These are phyloP conservation scores for Maudiozyma barnettii DNA, from an alignment of 805 yeast species.

Conservation along the genomic window DNA sequence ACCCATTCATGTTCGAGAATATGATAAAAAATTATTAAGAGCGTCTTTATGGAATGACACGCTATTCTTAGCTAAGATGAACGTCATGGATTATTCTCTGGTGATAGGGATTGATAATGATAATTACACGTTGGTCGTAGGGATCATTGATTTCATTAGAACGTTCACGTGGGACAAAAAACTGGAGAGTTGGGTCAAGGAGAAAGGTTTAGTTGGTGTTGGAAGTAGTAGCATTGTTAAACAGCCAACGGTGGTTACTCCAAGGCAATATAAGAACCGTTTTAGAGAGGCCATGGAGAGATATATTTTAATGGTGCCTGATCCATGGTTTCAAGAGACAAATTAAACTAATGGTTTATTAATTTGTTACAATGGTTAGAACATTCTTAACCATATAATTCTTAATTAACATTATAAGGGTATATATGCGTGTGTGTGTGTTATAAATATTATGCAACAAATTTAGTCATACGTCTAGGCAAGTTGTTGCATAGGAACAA, in stretches of 20 bases:
- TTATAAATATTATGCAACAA: no score
- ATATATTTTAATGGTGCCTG: constrained; percentile 91
- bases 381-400: neutral
- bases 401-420: neutral
- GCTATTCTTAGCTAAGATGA: constrained; percentile 86
- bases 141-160: constrained; percentile 87
- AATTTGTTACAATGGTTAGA: neutral
- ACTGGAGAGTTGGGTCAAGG: constrained; percentile 97
- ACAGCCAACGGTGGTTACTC: constrained; percentile 95
- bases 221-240: constrained; percentile 44
- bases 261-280: constrained; percentile 86
- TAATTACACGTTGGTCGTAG: constrained; percentile 69
- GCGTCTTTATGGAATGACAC: constrained; percentile 96
- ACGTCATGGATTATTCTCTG: constrained; percentile 95
- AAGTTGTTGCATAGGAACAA: no score
- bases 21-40: constrained; percentile 73
- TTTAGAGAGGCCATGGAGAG: constrained; percentile 97
- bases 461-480: neutral
- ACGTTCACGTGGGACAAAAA: constrained; percentile 99
- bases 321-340: constrained; percentile 37
- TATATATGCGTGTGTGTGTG: no score
- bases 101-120: constrained; percentile 82
- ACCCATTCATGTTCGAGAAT: constrained; percentile 88
- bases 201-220: constrained; percentile 80
- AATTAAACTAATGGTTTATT: constrained; percentile 1